A percentile compares a stretch with the other conserved stretches of the same genome.
phyloP scores from a whole-genome alignment of 192 early-diverging fungal species.

The Backusella psychrophila region DNA sequence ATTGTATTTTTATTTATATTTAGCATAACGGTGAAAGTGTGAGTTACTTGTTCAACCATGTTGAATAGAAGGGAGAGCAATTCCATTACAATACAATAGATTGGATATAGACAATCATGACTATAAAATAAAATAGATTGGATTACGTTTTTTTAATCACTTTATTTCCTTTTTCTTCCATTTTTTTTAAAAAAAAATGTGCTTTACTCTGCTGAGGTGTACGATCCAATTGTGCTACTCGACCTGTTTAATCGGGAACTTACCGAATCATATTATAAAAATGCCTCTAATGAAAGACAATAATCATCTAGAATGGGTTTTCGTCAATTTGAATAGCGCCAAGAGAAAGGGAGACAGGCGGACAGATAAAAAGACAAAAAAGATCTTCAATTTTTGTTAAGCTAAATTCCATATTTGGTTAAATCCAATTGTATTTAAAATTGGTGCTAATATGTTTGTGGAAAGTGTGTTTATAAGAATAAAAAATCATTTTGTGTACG shows the following conservation, averaged over 20 bases:
- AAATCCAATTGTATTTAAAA: background rate
- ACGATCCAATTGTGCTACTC: slow-evolving; percentile 2
- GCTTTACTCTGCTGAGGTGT: background rate
- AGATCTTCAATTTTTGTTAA: slow-evolving; percentile 1
- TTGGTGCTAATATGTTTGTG: background rate
- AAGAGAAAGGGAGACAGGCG: background rate
- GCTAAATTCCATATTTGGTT: background rate
- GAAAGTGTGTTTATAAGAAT: background rate
- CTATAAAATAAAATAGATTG: no score
- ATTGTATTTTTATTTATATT: background rate
- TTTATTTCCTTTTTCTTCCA: background rate
- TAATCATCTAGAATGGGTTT: background rate
- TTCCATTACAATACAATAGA: background rate
- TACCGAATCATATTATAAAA: background rate
- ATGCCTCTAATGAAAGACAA: background rate
- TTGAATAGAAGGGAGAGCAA: slow-evolving; percentile 12
- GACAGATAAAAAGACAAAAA: background rate
- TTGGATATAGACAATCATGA: background rate
- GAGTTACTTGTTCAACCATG: slow-evolving; percentile 34
- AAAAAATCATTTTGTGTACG: background rate
- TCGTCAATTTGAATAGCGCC: background rate
- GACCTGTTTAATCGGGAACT: background rate
- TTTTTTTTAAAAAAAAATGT: background rate
- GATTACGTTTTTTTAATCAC: background rate
- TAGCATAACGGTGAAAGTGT: slow-evolving; percentile 39